Conservation (phyloP, 1,284 basidiomycete genomes). For the Somion occarium region DNA sequence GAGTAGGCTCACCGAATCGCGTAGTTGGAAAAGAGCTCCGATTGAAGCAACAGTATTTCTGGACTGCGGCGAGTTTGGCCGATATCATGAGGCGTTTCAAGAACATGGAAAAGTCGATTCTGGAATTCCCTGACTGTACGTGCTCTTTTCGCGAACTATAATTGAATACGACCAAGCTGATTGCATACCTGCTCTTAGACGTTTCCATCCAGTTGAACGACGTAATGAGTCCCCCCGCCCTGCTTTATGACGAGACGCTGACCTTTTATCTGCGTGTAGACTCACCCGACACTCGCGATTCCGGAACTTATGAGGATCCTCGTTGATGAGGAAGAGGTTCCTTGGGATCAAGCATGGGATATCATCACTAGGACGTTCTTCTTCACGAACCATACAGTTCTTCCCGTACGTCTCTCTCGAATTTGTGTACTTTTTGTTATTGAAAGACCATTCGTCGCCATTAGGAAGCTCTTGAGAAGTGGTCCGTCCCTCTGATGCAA, state of each 20-base stretch:
- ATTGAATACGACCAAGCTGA: neutral
- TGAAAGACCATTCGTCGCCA: slow-evolving; percentile 11
- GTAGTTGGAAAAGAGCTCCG: slow-evolving; percentile 86
- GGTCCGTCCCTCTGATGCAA: slow-evolving; percentile 81
- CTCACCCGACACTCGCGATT: slow-evolving; percentile 90
- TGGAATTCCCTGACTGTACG: slow-evolving; percentile 77
- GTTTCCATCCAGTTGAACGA: slow-evolving; percentile 90
- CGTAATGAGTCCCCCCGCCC: too few species aligned
- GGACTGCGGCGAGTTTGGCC: slow-evolving; percentile 80
- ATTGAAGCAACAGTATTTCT: slow-evolving; percentile 93
- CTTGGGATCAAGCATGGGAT: slow-evolving; percentile 80
- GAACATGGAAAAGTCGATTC: slow-evolving; percentile 70
- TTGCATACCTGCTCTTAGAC: slow-evolving; percentile 36
- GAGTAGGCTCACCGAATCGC: neutral
- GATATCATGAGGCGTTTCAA: slow-evolving; percentile 86
- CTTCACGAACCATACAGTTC: slow-evolving; percentile 90
- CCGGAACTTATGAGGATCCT: slow-evolving; percentile 92
- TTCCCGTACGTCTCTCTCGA: slow-evolving; percentile 46
- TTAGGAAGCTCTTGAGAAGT: slow-evolving; percentile 56
- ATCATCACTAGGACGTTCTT: slow-evolving; percentile 88
- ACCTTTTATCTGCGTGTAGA: too few species aligned
- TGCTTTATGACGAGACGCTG: too few species aligned
- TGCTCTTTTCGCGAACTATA: slow-evolving; percentile 10
- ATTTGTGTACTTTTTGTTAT: neutral
- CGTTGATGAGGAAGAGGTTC: slow-evolving; percentile 84